These are phyloP conservation scores for Fusarium palustre DNA, from an alignment of 2,329 filamentous ascomycete species.

Conservation along the genomic window DNA sequence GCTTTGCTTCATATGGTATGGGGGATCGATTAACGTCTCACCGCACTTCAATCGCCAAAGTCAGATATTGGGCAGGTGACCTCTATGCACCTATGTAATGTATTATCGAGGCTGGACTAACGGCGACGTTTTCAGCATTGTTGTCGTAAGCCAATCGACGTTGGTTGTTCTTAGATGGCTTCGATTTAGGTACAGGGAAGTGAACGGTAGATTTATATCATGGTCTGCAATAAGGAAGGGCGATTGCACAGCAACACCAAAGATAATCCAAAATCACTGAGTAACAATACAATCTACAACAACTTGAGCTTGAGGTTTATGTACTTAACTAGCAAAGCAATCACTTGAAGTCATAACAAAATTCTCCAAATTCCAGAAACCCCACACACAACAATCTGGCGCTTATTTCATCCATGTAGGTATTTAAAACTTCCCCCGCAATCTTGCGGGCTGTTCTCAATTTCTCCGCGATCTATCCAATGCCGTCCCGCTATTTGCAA, in stretches of 20 bases:
- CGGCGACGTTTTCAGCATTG: conserved; percentile 13
- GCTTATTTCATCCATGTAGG: not conserved
- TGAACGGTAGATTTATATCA: not conserved
- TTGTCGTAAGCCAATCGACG: conserved; percentile 16
- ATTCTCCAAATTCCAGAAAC: conserved; percentile 20
- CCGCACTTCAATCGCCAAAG: conserved; percentile 25
- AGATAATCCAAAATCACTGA: not conserved
- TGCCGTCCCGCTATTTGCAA: conserved; percentile 48
- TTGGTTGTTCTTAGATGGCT: not conserved
- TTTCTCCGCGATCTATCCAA: conserved; percentile 33
- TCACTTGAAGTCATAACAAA: conserved; percentile 1
- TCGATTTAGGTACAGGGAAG: not conserved
- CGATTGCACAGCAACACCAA: not conserved
- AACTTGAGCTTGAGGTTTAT: not conserved
- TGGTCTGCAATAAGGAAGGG: not conserved
- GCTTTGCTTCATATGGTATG: conserved; percentile 1
- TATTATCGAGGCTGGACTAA: conserved; percentile 28
- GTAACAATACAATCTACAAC: not conserved
- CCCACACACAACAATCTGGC: conserved; percentile 34
- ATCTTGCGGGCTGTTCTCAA: conserved; percentile 10
- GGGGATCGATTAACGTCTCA: conserved; percentile 22
- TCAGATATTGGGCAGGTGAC: conserved; percentile 40
- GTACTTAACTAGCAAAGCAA: too few species aligned
- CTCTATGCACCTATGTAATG: conserved; percentile 3
- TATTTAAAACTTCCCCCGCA: conserved; percentile 21